Percentiles rank a stretch among this genome's conserved stretches.
phyloP scores from a whole-genome alignment of 2,329 filamentous ascomycete genomes.

The Colletotrichum cordylinicola region DNA sequence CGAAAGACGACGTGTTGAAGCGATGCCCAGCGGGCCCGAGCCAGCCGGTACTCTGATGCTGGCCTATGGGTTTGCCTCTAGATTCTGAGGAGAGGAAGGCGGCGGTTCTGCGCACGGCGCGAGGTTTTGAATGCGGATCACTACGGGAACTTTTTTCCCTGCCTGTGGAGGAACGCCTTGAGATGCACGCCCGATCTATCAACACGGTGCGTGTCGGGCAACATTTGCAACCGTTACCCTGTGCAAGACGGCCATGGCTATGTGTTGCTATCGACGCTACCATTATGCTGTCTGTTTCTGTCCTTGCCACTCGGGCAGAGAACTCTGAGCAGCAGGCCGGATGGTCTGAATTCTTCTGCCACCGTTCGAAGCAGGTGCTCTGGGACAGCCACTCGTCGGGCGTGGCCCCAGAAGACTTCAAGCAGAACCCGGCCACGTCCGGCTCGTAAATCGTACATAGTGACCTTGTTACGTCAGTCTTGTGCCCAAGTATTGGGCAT shows the following conservation, averaged over 20 bases:
- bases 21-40: neutral
- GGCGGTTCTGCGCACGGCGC: neutral
- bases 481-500: neutral
- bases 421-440: neutral
- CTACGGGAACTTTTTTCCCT: neutral
- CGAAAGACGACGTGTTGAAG: neutral
- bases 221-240: neutral
- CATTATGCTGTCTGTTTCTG: neutral
- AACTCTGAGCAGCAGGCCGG: neutral
- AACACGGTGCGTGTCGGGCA: neutral
- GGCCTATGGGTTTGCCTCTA: neutral
- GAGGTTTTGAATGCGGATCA: neutral
- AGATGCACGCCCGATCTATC: neutral
- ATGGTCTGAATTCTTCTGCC: neutral
- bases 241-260: neutral
- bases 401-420: neutral
- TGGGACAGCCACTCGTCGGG: neutral
- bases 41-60: neutral
- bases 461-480: slow-evolving; percentile 11
- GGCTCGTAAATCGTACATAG: slow-evolving; percentile 24
- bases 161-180: neutral
- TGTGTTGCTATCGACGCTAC: neutral
- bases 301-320: neutral
- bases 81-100: neutral
- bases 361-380: neutral